Percentiles rank a stretch among this genome's conserved stretches.
phyloP scores from a whole-genome alignment of 2,329 filamentous ascomycete species.

The Zarea fungicola region DNA sequence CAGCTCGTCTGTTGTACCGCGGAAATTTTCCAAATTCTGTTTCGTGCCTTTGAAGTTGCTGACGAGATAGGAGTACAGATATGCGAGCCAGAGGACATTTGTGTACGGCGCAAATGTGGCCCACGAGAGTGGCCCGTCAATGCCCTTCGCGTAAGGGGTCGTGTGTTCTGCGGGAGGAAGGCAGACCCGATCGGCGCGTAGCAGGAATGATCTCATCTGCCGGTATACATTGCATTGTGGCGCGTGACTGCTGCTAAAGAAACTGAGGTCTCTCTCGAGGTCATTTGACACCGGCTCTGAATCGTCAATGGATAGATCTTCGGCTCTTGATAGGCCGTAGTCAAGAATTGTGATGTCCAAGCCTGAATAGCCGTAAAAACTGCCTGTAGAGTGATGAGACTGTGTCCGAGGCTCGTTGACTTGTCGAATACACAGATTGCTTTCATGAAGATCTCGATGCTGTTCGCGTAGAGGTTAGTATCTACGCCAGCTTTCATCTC shows the following conservation, averaged over 20 bases:
- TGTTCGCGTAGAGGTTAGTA: conserved; percentile 32
- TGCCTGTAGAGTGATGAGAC: conserved; percentile 26
- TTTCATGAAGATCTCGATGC: conserved; percentile 63
- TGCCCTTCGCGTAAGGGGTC: conserved; percentile 40
- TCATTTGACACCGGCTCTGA: conserved; percentile 47
- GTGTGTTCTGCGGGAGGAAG: conserved; percentile 43
- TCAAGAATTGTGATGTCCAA: conserved; percentile 61
- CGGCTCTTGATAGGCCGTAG: conserved; percentile 59
- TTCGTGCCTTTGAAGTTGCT: conserved; percentile 42
- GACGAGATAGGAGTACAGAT: conserved; percentile 51
- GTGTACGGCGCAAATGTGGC: conserved; percentile 52
- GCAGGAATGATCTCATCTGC: conserved; percentile 54
- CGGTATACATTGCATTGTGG: conserved; percentile 58
- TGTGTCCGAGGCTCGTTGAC: conserved; percentile 29
- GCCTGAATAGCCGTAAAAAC: conserved; percentile 52
- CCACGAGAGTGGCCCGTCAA: conserved; percentile 50
- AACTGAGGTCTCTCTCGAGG: conserved; percentile 52
- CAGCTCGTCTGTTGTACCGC: conserved; percentile 44
- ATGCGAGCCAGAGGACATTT: conserved; percentile 61
- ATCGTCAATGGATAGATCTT: conserved; percentile 33
- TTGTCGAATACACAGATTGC: conserved; percentile 55
- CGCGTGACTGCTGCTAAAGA: conserved; percentile 57
- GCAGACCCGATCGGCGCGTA: conserved; percentile 46
- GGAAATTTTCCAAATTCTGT: conserved; percentile 42
- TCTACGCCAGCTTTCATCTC: background rate